Conservation (phyloP, 306 rosid species). For the Canavalia gladiata region DNA sequence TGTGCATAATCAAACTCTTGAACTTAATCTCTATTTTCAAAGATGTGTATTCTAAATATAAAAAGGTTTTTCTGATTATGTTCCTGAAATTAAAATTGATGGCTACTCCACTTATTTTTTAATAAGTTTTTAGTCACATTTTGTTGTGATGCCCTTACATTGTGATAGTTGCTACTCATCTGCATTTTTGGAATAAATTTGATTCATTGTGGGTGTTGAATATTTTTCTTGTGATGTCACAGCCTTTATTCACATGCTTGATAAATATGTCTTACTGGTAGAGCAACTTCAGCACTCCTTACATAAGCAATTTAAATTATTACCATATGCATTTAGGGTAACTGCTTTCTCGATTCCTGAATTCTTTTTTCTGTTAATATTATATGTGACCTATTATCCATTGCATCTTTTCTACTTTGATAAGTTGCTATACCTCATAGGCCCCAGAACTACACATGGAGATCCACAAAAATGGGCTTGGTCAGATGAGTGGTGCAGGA, state of each 20-base stretch:
- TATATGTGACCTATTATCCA: slow-evolving; percentile 9
- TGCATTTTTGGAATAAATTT: no score
- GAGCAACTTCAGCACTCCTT: not conserved
- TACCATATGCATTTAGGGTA: slow-evolving; percentile 4
- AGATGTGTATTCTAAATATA: not conserved
- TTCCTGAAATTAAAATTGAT: not conserved
- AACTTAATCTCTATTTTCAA: not conserved
- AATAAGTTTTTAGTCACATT: not conserved
- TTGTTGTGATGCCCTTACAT: not conserved
- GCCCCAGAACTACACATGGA: slow-evolving; percentile 82
- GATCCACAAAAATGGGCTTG: slow-evolving; percentile 69
- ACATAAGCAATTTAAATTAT: not conserved
- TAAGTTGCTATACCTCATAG: slow-evolving; percentile 45
- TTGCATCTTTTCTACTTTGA: slow-evolving; percentile 39
- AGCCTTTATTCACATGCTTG: slow-evolving; percentile 11
- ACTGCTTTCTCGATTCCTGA: slow-evolving; percentile 30
- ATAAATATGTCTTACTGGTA: slow-evolving; percentile 12
- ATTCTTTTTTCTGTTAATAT: not conserved
- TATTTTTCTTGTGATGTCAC: not conserved
- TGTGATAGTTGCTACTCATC: not conserved
- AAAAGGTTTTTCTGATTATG: not conserved
- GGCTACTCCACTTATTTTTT: not conserved
- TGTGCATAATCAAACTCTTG: not conserved
- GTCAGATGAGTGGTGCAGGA: slow-evolving; percentile 63
- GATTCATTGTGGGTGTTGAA: no score